Conservation (phyloP, 352 stramenopile species). For the Phytophthora sojae region DNA sequence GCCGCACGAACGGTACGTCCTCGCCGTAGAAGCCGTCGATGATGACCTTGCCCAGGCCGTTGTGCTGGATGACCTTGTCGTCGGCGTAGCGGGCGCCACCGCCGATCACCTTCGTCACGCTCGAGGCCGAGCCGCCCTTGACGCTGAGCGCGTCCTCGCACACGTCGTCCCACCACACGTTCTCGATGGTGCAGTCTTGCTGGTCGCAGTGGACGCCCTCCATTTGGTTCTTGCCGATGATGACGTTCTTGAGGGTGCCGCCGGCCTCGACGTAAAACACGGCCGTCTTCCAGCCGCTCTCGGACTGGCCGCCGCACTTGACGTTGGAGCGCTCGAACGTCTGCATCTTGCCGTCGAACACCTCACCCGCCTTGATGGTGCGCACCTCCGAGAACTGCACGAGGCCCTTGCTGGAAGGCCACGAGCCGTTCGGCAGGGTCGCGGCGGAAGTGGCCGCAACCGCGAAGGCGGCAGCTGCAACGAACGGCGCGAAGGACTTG, state of each 20-base stretch:
- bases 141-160: slow-evolving; percentile 32
- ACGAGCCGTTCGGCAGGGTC: slow-evolving; percentile 29
- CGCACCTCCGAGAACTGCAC: slow-evolving; percentile 20
- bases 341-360: slow-evolving; percentile 16
- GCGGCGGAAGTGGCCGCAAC: slow-evolving; percentile 8
- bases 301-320: slow-evolving; percentile 2
- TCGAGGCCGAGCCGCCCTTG: slow-evolving; percentile 25
- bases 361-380: slow-evolving; percentile 15
- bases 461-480: slow-evolving; percentile 6
- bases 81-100: slow-evolving; percentile 39
- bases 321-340: slow-evolving; percentile 17
- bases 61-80: slow-evolving; percentile 41
- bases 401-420: slow-evolving; percentile 18
- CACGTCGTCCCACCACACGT: slow-evolving; percentile 16
- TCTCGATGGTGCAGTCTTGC: not conserved
- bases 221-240: slow-evolving; percentile 6
- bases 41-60: slow-evolving; percentile 5
- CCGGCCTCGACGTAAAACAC: slow-evolving; percentile 19
- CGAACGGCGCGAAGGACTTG: slow-evolving; percentile 17
- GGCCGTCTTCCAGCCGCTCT: slow-evolving; percentile 6
- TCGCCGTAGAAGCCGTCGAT: slow-evolving; percentile 6
- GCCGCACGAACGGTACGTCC: slow-evolving; percentile 1
- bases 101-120: slow-evolving; percentile 30
- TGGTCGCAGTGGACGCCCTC: slow-evolving; percentile 1
- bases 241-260: not conserved